phyloP scores from a whole-genome alignment of 306 rosid species.

The Acacia acuminata region DNA sequence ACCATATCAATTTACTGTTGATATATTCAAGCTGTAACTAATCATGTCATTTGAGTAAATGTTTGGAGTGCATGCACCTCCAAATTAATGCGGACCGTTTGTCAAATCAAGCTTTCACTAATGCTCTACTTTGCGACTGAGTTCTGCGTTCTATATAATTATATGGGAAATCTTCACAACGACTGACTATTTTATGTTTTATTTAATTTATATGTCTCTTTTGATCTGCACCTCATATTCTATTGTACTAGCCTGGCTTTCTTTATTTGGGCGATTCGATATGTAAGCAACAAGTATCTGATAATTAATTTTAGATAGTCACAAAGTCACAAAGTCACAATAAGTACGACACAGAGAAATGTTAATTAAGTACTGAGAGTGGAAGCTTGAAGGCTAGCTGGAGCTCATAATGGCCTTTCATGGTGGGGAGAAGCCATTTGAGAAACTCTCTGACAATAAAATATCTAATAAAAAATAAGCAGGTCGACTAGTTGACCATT shows the following conservation, averaged over 20 bases:
- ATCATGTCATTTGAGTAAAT: no score
- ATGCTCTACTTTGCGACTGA: not conserved
- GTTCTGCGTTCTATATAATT: no score
- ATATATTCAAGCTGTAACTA: no score
- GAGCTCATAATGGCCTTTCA: not conserved
- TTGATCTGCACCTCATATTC: not conserved
- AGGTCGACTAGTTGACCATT: slow-evolving; percentile 19
- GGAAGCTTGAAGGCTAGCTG: no score
- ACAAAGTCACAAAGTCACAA: no score
- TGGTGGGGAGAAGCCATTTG: not conserved
- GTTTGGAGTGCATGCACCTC: no score
- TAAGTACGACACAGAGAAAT: not conserved
- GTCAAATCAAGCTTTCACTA: not conserved
- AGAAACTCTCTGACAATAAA: not conserved
- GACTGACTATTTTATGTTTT: not conserved
- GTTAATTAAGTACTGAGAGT: not conserved
- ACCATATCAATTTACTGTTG: no score
- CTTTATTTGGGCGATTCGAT: not conserved
- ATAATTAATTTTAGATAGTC: no score
- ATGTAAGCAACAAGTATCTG: not conserved
- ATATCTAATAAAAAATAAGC: not conserved
- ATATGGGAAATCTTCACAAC: not conserved
- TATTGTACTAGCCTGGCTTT: not conserved
- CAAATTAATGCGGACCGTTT: slow-evolving; percentile 18
- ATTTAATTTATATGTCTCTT: not conserved